Evolutionary conservation across 208 protist species (phyloP), one percentile per base, ranked within the genome.

Genomic region (Lotmaria passim): DNA sequence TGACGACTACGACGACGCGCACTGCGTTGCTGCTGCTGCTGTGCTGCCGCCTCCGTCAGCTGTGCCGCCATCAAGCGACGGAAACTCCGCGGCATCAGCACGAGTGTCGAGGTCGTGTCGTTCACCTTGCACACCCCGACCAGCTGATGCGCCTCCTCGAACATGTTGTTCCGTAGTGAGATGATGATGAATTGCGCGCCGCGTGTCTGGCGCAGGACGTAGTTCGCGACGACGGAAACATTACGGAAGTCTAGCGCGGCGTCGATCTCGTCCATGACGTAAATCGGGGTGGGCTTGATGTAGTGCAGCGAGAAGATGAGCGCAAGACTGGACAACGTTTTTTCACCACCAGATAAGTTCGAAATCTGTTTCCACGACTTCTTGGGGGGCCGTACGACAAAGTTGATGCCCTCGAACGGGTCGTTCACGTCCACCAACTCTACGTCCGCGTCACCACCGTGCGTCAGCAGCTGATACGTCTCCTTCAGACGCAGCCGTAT

Each of bases 191-290:
- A 99, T 87, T 99, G 99, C 10, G 99, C 99, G 51, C 99, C 96
- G 63, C 91, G 95, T 1, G 99, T 99, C 62, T 98, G 91, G 34
- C 98, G 96, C 63, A 99, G 94, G 21, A 99, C 96, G 86, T 99
- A 99, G 78, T 99, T 97, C 26, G 98, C 98, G 17, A 99, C 97
- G 69, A 99, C 99, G 15, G 97, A 99, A 7, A 98, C 93, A 78
- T 99, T 99, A 33, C 96, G 90, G 81, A 99, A 99, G 80, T 99
- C 99, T 8, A 99, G 89, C 6, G 99, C 99, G 10, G 99, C 99
- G 82, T 99, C 99, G 67, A 99, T 99, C 82, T 99, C 99, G 86
- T 99, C 99, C 99, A 99, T 99, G 43, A 99, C 97, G 85, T 99
- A 99, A 38, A 99, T 95, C 1, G 98, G 98, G n/a, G 98, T 99